Evolutionary conservation across 208 protist genomes (phyloP), one percentile per base, ranked within the genome.

Genomic region (Crithidia fasciculata): DNA sequence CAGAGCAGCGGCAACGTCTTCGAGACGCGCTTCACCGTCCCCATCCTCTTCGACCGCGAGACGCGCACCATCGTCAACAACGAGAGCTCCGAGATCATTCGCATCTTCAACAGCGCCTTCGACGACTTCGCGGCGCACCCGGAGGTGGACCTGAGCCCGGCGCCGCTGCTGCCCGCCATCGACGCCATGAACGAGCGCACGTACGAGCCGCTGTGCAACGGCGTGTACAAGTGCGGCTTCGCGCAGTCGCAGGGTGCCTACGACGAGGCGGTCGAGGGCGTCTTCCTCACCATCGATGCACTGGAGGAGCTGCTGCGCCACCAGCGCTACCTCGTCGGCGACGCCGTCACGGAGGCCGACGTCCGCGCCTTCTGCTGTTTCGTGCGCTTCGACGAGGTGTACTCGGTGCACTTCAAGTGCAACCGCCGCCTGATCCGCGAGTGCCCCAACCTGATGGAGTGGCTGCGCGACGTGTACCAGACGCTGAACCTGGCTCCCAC

Each of bases 11-110:
- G 80, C 70, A 76, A 83, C 40, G 65, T 49, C 54, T 85, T 83
- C 74, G 74, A 82, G 44, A 88, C 80, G 8, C 79, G 76, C 72
- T 91, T 78, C 78, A 96, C 96, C 19, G 90, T 97, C 10, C 95
- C 95, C 10, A 69, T 98, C n/a, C 82, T 98, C n/a, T 98, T 84
- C 55, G 96, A 98, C 80, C 91, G 83, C 43, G 72, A 96, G 70
- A 87, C 70, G 15, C 71, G 71, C 13, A 89, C 69, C 5, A 97
- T 98, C 74, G 95, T 98, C 49, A 97, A 94, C 82, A 98, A 98
- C 81, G 95, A 97, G 71, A 92, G 83, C 53, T 85, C 80, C 12
- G 93, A 97, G 53, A 96, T 97, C 82, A 91, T 95, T 59, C 80
- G 85, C 73, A 92, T 96, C 77, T 80, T 98, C 63, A 96, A 97